Percentiles rank a stretch among this genome's conserved stretches.
phyloP scores from a whole-genome alignment of 2,329 filamentous ascomycete species.

The Sporothrix humicola region DNA sequence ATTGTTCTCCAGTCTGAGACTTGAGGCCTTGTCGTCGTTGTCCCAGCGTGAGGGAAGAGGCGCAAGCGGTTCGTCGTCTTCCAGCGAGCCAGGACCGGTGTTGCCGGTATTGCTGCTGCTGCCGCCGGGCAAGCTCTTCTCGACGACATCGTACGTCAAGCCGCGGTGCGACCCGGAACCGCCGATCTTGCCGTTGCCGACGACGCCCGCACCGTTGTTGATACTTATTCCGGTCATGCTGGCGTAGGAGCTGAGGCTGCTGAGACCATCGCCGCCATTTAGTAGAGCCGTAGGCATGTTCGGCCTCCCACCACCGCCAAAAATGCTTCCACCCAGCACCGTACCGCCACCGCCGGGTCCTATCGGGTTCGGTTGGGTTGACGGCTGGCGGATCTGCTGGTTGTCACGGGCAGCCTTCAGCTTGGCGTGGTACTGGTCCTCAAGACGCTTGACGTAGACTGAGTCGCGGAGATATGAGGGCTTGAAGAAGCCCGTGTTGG shows the following conservation, averaged over 20 bases:
- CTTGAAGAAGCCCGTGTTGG: conserved; percentile 68
- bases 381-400: conserved; percentile 41
- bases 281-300: conserved; percentile 41
- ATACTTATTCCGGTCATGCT: conserved; percentile 10
- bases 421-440: conserved; percentile 70
- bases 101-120: background rate
- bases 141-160: conserved; percentile 82
- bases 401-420: conserved; percentile 56
- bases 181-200: conserved; percentile 55
- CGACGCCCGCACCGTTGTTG: background rate
- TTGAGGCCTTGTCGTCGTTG: conserved; percentile 71
- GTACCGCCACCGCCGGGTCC: conserved; percentile 17
- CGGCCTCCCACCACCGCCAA: conserved; percentile 43
- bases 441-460: conserved; percentile 76
- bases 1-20: conserved; percentile 72
- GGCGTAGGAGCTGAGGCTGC: conserved; percentile 12
- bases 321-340: conserved; percentile 37
- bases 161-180: conserved; percentile 68
- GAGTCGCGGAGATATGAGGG: conserved; percentile 84
- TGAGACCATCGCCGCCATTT: conserved; percentile 43
- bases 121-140: conserved; percentile 56
- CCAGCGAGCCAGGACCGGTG: background rate
- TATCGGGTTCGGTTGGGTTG: conserved; percentile 34
- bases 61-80: conserved; percentile 64
- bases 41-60: conserved; percentile 85